Percentiles rank a stretch among this genome's conserved stretches.
These are phyloP conservation scores for Amaranthus tricolor DNA, from an alignment of 179 eudicot species.

Conservation along the genomic window DNA sequence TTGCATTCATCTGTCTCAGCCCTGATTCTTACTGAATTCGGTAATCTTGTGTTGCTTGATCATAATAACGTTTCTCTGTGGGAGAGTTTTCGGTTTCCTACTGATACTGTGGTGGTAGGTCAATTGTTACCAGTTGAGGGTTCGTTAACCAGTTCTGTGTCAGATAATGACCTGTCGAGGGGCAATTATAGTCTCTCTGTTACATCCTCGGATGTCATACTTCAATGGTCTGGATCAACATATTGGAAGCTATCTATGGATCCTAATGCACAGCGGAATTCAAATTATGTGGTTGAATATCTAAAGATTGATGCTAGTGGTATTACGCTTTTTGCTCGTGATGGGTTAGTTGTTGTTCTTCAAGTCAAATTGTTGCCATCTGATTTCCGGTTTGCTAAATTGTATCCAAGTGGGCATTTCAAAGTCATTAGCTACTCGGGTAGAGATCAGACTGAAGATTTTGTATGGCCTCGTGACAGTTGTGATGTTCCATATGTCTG, in stretches of 20 bases:
- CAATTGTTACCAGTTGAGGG: conserved; percentile 47
- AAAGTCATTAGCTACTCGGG: conserved; percentile 41
- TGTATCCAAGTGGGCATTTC: conserved; percentile 54
- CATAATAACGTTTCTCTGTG: conserved; percentile 49
- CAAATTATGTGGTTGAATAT: conserved; percentile 41
- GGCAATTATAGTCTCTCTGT: conserved; percentile 51
- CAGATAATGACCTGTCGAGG: conserved; percentile 42
- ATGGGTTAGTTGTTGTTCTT: conserved; percentile 43
- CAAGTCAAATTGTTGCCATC: conserved; percentile 36
- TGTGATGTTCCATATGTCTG: conserved; percentile 60
- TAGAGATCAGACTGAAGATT: conserved; percentile 26
- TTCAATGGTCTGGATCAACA: conserved; percentile 55
- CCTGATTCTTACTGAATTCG: conserved; percentile 49
- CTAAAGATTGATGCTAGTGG: conserved; percentile 52
- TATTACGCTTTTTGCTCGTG: conserved; percentile 42
- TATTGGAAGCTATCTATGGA: conserved; percentile 76
- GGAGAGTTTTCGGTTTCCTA: conserved; percentile 65
- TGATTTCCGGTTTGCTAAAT: conserved; percentile 46
- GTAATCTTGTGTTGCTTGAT: conserved; percentile 62
- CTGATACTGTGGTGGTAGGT: conserved; percentile 66
- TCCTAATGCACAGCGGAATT: conserved; percentile 33
- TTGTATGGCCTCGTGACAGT: conserved; percentile 44
- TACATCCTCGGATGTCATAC: conserved; percentile 42
- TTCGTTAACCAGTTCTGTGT: conserved; percentile 35
- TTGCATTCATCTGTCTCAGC: conserved; percentile 39